Base-by-base conservation (phyloP, 139 green algal species). In the Desmodesmus armatus region DNA sequence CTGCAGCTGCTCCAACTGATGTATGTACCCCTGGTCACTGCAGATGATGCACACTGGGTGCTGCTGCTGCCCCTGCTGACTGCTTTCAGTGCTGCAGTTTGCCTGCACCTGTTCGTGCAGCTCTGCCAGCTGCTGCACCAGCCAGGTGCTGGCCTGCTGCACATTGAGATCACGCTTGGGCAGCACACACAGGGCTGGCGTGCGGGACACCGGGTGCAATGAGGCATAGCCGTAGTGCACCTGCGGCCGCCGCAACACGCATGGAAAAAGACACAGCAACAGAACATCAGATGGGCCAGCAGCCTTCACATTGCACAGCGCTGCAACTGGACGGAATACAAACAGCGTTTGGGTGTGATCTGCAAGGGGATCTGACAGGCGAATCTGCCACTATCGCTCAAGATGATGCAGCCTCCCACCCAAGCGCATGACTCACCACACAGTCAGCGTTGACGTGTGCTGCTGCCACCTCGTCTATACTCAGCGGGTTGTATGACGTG, bases 201-300 rank as follows among this genome's bases (percentile, higher is more conserved):
- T 47, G 2, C 87, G 84, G 3, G 86, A 93, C 17, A 96, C 87
- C 11, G 89, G 78, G 15, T 87, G 92, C 31, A 99, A 81, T 2
- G 96, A 99, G 39, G 97, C 93, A 11, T 83, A 87, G 35, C 97
- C 97, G 85, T 97, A 99, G 79, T 99, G 97, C 1, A 99, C 60
- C 94, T 97, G 90, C 25, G 31, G 55, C n/a, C n/a, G n/a, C n/a
- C n/a, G n/a, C n/a, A n/a, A n/a, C n/a, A n/a, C n/a, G n/a, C n/a
- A n/a, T n/a, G n/a, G n/a, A n/a, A n/a, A n/a, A n/a, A n/a, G n/a
- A n/a, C n/a, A n/a, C n/a, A n/a, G n/a, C n/a, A n/a, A n/a, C n/a
- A n/a, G n/a, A n/a, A n/a, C n/a, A n/a, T n/a, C n/a, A n/a, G n/a
- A n/a, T n/a, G n/a, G n/a, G n/a, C n/a, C n/a, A n/a, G n/a, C n/a